Evolutionary conservation across 306 rosid genomes (phyloP), one percentile per base, ranked within the genome.

Genomic region (Spatholobus suberectus): DNA sequence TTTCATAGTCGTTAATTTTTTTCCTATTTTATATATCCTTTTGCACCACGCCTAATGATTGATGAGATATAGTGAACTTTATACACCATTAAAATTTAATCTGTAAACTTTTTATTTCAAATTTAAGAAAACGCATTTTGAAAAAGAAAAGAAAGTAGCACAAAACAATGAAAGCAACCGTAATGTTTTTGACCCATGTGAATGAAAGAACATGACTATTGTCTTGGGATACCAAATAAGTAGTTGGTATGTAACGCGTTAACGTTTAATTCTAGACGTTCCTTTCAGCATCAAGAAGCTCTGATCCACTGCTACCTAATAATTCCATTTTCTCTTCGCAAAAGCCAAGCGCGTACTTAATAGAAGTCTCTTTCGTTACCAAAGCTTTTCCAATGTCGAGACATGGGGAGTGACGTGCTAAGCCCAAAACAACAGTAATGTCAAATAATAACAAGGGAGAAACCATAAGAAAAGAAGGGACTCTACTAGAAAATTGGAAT

Each of bases 371-470:
- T 69, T 69, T 69, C 54, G 2, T 40, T 40, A 41, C 32, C 52
- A 8, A 66, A 35, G 21, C 55, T 34, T 43, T 52, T 27, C 47
- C 72, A 24, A 15, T 17, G 34, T 73, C 52, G 8, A 51, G 55
- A 35, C 51, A 65, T 21, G 38, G 70, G 76, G 49, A 67, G 54
- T 68, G 73, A 76, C 82, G 63, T 43, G 44, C 78, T 7, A 66
- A 38, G 35, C 54, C 70, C 81, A 27, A 75, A 82, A 24, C 37
- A n/a, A 47, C 27, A 62, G 13, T 41, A 8, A 35, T 40, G 3
- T 32, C 43, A 51, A 23, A 43, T 23, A 66, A 15, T 9, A 63
- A 9, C 27, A 17, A 14, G 32, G n/a, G n/a, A n/a, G n/a, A n/a
- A n/a, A n/a, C 55, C 75, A 41, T 41, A 43, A 46, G 17, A 23